phyloP scores from a whole-genome alignment of 805 yeast genomes.

The Ogataea glucozyma region DNA sequence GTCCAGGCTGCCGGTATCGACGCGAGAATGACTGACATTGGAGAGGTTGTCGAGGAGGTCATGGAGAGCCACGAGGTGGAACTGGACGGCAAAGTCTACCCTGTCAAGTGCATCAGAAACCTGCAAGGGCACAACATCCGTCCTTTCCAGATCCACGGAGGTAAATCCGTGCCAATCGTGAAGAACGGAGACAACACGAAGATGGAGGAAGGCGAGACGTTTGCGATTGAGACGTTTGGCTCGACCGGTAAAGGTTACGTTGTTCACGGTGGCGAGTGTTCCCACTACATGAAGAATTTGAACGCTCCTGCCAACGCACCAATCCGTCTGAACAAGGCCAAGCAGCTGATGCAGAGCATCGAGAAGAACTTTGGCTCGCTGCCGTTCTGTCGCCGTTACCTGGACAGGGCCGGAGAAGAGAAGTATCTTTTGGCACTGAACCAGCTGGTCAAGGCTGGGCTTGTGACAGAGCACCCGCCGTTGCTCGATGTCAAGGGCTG shows the following conservation, averaged over 20 bases:
- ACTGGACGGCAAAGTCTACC: conserved; percentile 79
- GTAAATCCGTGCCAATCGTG: conserved; percentile 95
- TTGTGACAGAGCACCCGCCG: conserved; percentile 95
- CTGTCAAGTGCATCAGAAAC: conserved; percentile 86
- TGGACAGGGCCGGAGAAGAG: conserved; percentile 90
- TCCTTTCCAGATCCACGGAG: conserved; percentile 85
- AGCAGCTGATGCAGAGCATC: conserved; percentile 65
- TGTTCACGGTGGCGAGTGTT: conserved; percentile 82
- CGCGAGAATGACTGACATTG: conserved; percentile 91
- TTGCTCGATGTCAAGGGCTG: conserved; percentile 78
- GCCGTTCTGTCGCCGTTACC: conserved; percentile 94
- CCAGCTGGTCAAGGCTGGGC: conserved; percentile 78
- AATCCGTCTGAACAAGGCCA: conserved; percentile 65
- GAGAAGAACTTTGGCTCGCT: conserved; percentile 86
- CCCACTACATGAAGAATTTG: conserved; percentile 78
- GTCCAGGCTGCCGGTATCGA: conserved; percentile 92
- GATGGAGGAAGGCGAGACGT: conserved; percentile 98
- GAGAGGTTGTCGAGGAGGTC: conserved; percentile 93
- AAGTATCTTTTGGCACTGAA: conserved; percentile 86
- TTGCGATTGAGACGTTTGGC: conserved; percentile 98
- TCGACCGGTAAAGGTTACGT: conserved; percentile 95
- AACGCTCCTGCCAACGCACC: conserved; percentile 53
- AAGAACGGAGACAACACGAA: conserved; percentile 91
- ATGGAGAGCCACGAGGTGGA: conserved; percentile 97
- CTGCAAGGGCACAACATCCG: conserved; percentile 93